Conservation (phyloP, 2,329 filamentous ascomycete genomes). For the Shiraia bambusicola region DNA sequence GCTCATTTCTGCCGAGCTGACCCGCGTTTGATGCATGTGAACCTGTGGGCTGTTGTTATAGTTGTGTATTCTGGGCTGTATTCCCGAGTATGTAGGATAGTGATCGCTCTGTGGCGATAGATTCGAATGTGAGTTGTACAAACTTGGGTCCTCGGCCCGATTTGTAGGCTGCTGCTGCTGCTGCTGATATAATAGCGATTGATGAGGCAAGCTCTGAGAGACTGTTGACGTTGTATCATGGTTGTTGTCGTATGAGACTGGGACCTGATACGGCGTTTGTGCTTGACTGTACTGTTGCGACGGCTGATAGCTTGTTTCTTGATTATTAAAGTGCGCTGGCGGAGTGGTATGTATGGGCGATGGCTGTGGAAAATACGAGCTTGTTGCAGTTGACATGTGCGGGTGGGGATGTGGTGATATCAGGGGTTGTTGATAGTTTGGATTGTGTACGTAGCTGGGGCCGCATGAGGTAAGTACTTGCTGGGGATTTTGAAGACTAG, state of each 20-base stretch:
- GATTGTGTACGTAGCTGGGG: slow-evolving; percentile 25
- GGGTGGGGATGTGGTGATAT: slow-evolving; percentile 34
- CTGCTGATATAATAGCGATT: slow-evolving; percentile 28
- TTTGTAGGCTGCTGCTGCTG: slow-evolving; percentile 24
- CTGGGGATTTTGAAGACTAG: slow-evolving; percentile 11
- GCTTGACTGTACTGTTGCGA: slow-evolving; percentile 27
- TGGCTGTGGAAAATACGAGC: slow-evolving; percentile 38
- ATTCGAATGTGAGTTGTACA: slow-evolving; percentile 25
- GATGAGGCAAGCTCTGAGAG: slow-evolving; percentile 23
- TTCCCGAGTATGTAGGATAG: slow-evolving; percentile 25
- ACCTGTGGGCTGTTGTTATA: slow-evolving; percentile 30
- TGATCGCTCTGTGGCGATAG: slow-evolving; percentile 26
- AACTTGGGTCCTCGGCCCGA: slow-evolving; percentile 23
- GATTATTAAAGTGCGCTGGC: slow-evolving; percentile 22
- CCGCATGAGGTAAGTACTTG: slow-evolving; percentile 17
- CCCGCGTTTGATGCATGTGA: slow-evolving; percentile 18
- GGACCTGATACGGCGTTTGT: slow-evolving; percentile 25
- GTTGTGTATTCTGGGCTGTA: slow-evolving; percentile 20
- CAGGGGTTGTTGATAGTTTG: slow-evolving; percentile 32
- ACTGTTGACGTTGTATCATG: slow-evolving; percentile 21
- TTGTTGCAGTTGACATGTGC: slow-evolving; percentile 28
- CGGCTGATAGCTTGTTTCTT: slow-evolving; percentile 22
- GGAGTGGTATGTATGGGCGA: slow-evolving; percentile 31
- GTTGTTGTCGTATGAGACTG: slow-evolving; percentile 27
- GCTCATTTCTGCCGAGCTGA: slow-evolving; percentile 21